A percentile compares a stretch with the other conserved stretches of the same genome.
Conservation (phyloP, 176 grass and related monocot genomes). For the Hordeum marinum region DNA sequence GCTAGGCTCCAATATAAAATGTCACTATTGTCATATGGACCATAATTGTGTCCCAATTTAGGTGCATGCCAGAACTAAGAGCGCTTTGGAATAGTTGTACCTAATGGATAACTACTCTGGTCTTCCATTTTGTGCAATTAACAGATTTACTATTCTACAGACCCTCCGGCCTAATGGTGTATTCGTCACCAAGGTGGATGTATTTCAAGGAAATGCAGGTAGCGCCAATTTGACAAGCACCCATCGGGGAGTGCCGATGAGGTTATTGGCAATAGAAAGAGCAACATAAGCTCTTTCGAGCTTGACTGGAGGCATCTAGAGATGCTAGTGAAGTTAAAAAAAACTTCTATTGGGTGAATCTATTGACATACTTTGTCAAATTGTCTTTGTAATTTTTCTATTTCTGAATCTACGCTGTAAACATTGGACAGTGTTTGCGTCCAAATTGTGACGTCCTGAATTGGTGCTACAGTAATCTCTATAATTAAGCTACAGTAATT, state of each 20-base stretch:
- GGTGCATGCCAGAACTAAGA: neutral
- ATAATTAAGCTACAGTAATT: too few relatives aligned
- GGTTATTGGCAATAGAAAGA: slow-evolving; percentile 36
- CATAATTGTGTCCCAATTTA: neutral
- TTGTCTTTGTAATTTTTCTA: slow-evolving; percentile 16
- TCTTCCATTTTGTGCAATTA: slow-evolving; percentile 10
- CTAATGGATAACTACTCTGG: neutral
- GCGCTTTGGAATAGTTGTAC: slow-evolving; percentile 6
- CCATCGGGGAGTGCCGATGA: slow-evolving; percentile 35
- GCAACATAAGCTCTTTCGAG: slow-evolving; percentile 42
- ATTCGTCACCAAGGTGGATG: slow-evolving; percentile 80
- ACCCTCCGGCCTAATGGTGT: slow-evolving; percentile 83
- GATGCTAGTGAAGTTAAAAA: slow-evolving; percentile 93
- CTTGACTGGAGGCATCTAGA: slow-evolving; percentile 74
- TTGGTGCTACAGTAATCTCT: too few relatives aligned
- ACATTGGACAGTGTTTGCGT: neutral
- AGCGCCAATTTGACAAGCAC: slow-evolving; percentile 28
- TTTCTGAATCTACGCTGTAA: neutral
- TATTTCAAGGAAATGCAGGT: slow-evolving; percentile 44
- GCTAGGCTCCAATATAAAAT: neutral
- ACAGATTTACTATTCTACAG: slow-evolving; percentile 42
- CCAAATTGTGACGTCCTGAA: too few relatives aligned
- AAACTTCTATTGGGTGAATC: slow-evolving; percentile 88
- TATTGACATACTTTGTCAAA: neutral
- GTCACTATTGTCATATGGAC: neutral